Conservation (phyloP, 768 basidiomycete species). For the Mycena polygramma region DNA sequence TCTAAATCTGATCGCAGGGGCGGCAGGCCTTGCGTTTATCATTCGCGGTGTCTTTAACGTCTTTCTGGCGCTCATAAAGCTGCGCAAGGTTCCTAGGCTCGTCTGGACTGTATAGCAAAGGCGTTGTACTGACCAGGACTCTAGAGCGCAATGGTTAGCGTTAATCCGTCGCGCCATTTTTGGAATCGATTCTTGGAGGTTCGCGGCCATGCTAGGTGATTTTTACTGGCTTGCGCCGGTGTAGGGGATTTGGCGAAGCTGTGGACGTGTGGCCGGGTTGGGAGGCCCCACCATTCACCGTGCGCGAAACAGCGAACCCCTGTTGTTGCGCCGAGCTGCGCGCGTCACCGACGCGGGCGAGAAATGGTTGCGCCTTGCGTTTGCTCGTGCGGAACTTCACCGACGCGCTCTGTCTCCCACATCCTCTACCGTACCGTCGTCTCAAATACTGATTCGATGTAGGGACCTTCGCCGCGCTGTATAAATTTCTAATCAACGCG, state of each 20-base stretch:
- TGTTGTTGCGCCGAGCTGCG: too few species aligned
- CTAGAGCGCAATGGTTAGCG: slow-evolving; percentile 54
- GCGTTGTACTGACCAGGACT: background rate
- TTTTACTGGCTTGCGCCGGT: slow-evolving; percentile 21
- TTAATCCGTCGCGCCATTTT: slow-evolving; percentile 87
- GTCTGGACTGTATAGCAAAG: slow-evolving; percentile 32
- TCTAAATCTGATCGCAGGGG: slow-evolving; percentile 63
- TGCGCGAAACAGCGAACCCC: too few species aligned
- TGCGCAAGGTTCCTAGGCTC: slow-evolving; percentile 77
- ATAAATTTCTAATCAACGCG: slow-evolving; percentile 84
- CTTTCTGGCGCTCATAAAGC: slow-evolving; percentile 80
- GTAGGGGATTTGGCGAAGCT: too few species aligned
- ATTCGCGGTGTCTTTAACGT: slow-evolving; percentile 89
- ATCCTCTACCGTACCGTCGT: background rate
- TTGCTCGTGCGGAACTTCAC: too few species aligned
- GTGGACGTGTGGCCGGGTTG: too few species aligned
- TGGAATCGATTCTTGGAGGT: slow-evolving; percentile 85
- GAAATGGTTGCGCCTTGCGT: too few species aligned
- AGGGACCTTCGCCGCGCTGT: slow-evolving; percentile 84
- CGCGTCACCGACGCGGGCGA: too few species aligned
- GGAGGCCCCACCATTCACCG: too few species aligned
- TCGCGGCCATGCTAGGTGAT: slow-evolving; percentile 88
- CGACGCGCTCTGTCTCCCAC: too few species aligned
- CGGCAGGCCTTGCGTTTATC: slow-evolving; percentile 83
- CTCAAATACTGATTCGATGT: slow-evolving; percentile 1